Evolutionary conservation across 2,329 filamentous ascomycete species (phyloP).

Genomic region (Didymella pomorum): DNA sequence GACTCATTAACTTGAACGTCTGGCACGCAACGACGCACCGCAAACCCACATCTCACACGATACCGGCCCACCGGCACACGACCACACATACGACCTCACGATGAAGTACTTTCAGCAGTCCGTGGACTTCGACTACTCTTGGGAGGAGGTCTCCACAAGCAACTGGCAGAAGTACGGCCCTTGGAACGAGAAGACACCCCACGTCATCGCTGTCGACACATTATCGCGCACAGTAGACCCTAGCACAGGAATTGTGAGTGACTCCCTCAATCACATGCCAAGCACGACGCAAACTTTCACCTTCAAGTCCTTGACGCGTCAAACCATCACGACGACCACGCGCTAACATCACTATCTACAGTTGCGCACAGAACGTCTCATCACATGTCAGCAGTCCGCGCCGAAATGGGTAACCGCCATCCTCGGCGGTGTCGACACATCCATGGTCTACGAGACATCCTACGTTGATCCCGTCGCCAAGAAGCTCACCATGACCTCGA

Average conservation of each 20-base stretch:
- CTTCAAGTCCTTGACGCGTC: constrained; percentile 5
- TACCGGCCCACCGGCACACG: constrained; percentile 28
- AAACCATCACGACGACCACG: not conserved
- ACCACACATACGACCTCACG: constrained; percentile 17
- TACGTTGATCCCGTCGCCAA: constrained; percentile 86
- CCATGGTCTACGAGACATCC: constrained; percentile 91
- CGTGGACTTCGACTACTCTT: constrained; percentile 95
- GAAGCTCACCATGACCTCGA: constrained; percentile 95
- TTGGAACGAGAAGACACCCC: constrained; percentile 98
- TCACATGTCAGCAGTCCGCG: constrained; percentile 69
- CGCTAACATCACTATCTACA: constrained; percentile 43
- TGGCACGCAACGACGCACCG: constrained; percentile 12
- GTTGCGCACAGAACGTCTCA: constrained; percentile 75
- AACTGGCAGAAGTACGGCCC: constrained; percentile 99
- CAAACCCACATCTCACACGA: constrained; percentile 11
- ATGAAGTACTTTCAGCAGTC: constrained; percentile 97
- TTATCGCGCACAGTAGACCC: constrained; percentile 74
- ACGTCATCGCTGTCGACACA: constrained; percentile 95
- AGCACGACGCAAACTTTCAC: not conserved
- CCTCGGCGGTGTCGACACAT: constrained; percentile 80
- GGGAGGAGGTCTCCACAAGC: constrained; percentile 95
- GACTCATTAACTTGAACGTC: constrained; percentile 21
- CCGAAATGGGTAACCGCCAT: constrained; percentile 83
- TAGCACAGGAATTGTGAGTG: constrained; percentile 70
- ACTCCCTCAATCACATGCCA: constrained; percentile 20